Conservation (phyloP, 305 asterid genomes). For the Fraxinus sp. region DNA sequence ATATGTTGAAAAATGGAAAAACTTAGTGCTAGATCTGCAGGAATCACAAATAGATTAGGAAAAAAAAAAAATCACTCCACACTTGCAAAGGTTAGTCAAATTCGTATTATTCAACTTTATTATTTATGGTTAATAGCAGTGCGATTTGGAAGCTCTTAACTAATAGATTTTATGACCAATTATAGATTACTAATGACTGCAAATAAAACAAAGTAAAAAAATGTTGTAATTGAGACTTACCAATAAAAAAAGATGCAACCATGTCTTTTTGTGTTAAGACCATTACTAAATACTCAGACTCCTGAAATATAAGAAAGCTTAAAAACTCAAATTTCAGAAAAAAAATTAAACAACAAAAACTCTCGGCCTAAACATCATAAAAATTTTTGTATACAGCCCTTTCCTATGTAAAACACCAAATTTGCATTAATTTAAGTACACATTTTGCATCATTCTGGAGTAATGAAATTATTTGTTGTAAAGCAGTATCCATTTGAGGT, state of each 20-base stretch:
- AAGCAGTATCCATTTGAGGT: background rate
- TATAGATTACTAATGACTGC: conserved; percentile 17
- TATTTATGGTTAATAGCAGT: background rate
- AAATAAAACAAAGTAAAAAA: conserved; percentile 9
- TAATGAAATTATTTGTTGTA: background rate
- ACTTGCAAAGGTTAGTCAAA: background rate
- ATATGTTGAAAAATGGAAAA: background rate
- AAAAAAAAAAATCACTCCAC: background rate
- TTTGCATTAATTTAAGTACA: background rate
- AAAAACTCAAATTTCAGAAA: background rate
- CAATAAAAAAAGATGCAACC: background rate
- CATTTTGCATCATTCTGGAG: background rate
- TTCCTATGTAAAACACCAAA: background rate
- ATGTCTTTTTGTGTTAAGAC: background rate
- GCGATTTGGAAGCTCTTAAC: background rate
- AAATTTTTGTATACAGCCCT: background rate
- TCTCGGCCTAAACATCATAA: background rate
- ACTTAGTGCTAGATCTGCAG: background rate
- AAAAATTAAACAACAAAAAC: background rate
- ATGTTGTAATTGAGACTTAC: background rate
- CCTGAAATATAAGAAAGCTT: background rate
- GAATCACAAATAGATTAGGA: background rate
- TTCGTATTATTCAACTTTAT: background rate
- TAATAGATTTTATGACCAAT: background rate
- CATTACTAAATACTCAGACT: background rate